Evolutionary conservation across 192 early-diverging fungal species (phyloP).

Genomic region (Coemansia javaensis): DNA sequence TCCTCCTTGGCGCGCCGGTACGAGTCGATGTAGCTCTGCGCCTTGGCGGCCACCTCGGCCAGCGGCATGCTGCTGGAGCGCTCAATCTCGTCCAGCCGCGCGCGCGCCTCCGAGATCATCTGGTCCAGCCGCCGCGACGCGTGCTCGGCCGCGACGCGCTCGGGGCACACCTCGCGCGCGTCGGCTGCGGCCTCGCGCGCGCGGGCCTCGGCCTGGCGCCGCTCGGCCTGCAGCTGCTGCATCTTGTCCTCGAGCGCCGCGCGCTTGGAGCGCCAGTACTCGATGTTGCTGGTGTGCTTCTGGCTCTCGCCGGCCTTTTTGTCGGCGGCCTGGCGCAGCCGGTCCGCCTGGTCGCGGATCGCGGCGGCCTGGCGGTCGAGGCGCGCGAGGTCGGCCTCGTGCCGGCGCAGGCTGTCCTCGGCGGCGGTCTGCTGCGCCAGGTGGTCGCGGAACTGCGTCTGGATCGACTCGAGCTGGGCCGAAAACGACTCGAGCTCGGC

Average conservation of each 20-base stretch:
- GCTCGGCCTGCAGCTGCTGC: constrained; percentile 10
- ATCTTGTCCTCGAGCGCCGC: constrained; percentile 27
- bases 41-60: constrained; percentile 59
- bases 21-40: constrained; percentile 40
- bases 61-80: constrained; percentile 54
- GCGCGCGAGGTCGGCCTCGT: constrained; percentile 15
- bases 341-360: constrained; percentile 23
- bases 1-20: constrained; percentile 56
- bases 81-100: constrained; percentile 56
- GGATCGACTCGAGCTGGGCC: constrained; percentile 53
- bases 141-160: constrained; percentile 57
- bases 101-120: constrained; percentile 53
- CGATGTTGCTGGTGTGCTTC: constrained; percentile 38
- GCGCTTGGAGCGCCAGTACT: constrained; percentile 56
- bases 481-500: constrained; percentile 50
- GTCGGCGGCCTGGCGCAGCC: constrained; percentile 32
- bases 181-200: constrained; percentile 49
- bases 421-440: constrained; percentile 45
- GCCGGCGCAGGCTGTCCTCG: constrained; percentile 29
- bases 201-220: constrained; percentile 18
- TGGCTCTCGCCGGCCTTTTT: constrained; percentile 22
- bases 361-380: constrained; percentile 31
- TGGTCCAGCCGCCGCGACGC: constrained; percentile 54
- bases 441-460: constrained; percentile 57
- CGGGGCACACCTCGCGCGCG: constrained; percentile 55